These are phyloP conservation scores for Cladophialophora carrionii DNA, from an alignment of 2,329 filamentous ascomycete genomes.

Conservation along the genomic window DNA sequence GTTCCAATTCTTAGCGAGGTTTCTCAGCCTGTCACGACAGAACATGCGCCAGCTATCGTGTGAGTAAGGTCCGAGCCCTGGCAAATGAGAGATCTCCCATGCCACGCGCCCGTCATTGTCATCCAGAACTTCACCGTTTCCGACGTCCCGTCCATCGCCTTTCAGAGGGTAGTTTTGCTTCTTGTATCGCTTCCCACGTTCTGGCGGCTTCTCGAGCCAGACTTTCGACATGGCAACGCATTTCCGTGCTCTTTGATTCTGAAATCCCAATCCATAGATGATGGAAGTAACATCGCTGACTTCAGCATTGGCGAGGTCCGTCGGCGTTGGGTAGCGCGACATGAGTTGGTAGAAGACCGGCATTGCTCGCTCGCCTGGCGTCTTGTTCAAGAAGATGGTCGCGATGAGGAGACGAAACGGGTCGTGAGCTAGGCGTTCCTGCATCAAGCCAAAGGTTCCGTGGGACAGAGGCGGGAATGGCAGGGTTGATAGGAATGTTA, in stretches of 20 bases:
- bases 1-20: constrained; percentile 67
- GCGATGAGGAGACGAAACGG: constrained; percentile 82
- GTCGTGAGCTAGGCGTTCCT: constrained; percentile 74
- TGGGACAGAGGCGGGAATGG: constrained; percentile 69
- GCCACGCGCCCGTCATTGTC: constrained; percentile 57
- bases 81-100: constrained; percentile 87
- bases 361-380: constrained; percentile 71
- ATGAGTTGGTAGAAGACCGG: constrained; percentile 74
- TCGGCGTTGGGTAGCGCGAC: constrained; percentile 67
- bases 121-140: constrained; percentile 52
- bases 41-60: constrained; percentile 94
- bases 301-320: constrained; percentile 62
- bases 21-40: constrained; percentile 76
- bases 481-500: constrained; percentile 50
- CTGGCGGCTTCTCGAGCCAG: constrained; percentile 69
- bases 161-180: constrained; percentile 59
- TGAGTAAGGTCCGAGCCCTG: constrained; percentile 75
- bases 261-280: constrained; percentile 73
- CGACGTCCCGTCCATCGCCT: constrained; percentile 55
- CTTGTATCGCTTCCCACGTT: constrained; percentile 59
- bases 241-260: constrained; percentile 66
- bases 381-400: constrained; percentile 83
- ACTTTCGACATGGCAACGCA: constrained; percentile 71
- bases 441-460: constrained; percentile 74
- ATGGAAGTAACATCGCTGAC: constrained; percentile 61